phyloP scores from a whole-genome alignment of 2,329 filamentous ascomycete genomes.

The Massarina eburnea region DNA sequence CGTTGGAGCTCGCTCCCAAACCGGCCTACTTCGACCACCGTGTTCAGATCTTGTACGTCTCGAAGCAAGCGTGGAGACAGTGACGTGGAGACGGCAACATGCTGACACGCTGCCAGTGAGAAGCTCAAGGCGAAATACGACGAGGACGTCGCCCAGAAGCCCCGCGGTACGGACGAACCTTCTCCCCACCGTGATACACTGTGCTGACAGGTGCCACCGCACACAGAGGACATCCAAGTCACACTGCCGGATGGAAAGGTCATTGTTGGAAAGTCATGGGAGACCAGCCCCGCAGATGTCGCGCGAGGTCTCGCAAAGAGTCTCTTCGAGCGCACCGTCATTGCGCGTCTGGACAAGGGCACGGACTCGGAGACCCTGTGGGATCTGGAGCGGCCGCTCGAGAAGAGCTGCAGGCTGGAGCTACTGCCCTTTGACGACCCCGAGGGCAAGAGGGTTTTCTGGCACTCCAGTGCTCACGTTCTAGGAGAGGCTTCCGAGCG shows the following conservation, averaged over 20 bases:
- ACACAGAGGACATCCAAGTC: slow-evolving; percentile 67
- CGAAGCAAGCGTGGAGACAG: not conserved
- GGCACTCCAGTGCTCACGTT: slow-evolving; percentile 94
- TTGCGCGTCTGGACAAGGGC: slow-evolving; percentile 80
- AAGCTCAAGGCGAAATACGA: slow-evolving; percentile 82
- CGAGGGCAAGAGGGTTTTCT: slow-evolving; percentile 91
- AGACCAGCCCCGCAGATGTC: slow-evolving; percentile 83
- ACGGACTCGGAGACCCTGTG: slow-evolving; percentile 74
- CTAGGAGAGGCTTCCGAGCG: slow-evolving; percentile 93
- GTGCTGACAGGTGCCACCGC: slow-evolving; percentile 16
- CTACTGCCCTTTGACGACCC: slow-evolving; percentile 77
- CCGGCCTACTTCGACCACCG: slow-evolving; percentile 82
- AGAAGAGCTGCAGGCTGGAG: slow-evolving; percentile 82
- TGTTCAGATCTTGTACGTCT: slow-evolving; percentile 70
- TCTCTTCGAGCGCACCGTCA: slow-evolving; percentile 80
- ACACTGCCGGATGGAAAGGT: slow-evolving; percentile 72
- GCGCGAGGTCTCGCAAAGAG: slow-evolving; percentile 81
- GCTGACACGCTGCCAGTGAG: slow-evolving; percentile 51
- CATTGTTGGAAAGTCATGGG: slow-evolving; percentile 79
- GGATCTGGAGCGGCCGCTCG: slow-evolving; percentile 89
- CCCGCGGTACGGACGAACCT: slow-evolving; percentile 50
- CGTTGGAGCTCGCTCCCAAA: slow-evolving; percentile 53
- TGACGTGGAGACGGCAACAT: not conserved
- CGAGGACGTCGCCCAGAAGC: slow-evolving; percentile 70
- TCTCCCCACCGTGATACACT: not conserved